Evolutionary conservation across 202 grass and related monocot genomes (phyloP), one percentile per base, ranked within the genome.

Genomic region (Carex arenaria): DNA sequence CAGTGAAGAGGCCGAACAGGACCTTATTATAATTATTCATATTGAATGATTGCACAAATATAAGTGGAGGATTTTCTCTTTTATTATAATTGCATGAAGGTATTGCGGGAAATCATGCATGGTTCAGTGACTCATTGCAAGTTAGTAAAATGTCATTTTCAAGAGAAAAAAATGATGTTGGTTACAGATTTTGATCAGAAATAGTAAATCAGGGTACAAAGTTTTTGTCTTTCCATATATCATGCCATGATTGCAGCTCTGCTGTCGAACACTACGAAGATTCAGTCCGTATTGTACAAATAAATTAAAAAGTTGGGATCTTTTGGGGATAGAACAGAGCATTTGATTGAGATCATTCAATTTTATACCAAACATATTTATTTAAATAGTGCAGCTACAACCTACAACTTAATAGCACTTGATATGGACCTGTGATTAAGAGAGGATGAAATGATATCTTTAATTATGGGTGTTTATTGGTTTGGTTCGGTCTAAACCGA

Each of bases 131-230:
- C 15, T 7, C 72, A 76, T 34, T 76, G 72, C 3, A 76, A 76
- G 72, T 32, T 55, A 76, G 72, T 76, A 76, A 32, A 17, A 76
- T 76, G 72, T 55, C 72, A 18, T 32, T 76, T 76, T 64, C 36
- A 65, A 64, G 28, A 69, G 42, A 1, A 43, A 43, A 43, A 43
- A 52, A 7, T 67, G 3, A 49, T 11, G 38, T 2, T 54, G 12
- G 38, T 40, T 6, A 5, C 38, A 40, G 3, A 32, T 56, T 51
- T 76, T 55, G 49, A 75, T 74, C 5, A 17, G 71, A 53, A 54
- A 26, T 14, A 45, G 67, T 47, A 47, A 47, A 47, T 36, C 42
- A 70, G 66, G 42, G 67, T 38, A 70, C 12, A 13, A 17, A 52
- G 23, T 15, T 30, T 74, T 74, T 72, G 3, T 7, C 38, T 75